A percentile compares a stretch with the other conserved stretches of the same genome.
Evolutionary conservation across 257 asterid genomes (phyloP).

Genomic region (Thymus mandschuricus): DNA sequence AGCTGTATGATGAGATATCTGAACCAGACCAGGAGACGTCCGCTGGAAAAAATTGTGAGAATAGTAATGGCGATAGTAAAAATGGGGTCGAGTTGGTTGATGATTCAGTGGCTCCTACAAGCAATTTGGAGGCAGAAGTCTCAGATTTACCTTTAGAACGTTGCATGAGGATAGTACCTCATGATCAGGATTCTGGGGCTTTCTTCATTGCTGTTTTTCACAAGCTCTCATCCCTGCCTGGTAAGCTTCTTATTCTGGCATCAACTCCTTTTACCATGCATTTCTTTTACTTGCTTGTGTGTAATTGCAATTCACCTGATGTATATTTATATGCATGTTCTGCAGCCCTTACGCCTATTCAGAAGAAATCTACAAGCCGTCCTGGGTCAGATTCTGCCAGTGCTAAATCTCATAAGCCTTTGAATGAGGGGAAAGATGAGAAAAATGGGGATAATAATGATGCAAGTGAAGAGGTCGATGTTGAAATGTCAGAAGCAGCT

Average conservation of each 20-base stretch:
- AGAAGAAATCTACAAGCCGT: constrained; percentile 48
- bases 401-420: constrained; percentile 40
- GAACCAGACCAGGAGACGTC: constrained; percentile 44
- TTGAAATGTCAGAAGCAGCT: constrained; percentile 45
- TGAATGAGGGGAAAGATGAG: constrained; percentile 49
- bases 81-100: constrained; percentile 36
- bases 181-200: constrained; percentile 98
- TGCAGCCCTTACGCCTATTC: constrained; percentile 45
- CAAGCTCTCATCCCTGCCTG: constrained; percentile 67
- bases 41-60: constrained; percentile 32
- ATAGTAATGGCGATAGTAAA: constrained; percentile 37
- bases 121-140: constrained; percentile 63
- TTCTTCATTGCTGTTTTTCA: constrained; percentile 93
- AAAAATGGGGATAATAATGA: constrained; percentile 37
- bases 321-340: constrained; percentile 8
- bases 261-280: neutral
- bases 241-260: constrained; percentile 38
- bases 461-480: constrained; percentile 35
- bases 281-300: constrained; percentile 18
- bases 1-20: constrained; percentile 49
- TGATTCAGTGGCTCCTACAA: constrained; percentile 41
- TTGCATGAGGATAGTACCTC: constrained; percentile 97
- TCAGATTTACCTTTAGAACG: constrained; percentile 82
- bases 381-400: constrained; percentile 38
- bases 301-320: constrained; percentile 21